phyloP scores from a whole-genome alignment of 2,329 filamentous ascomycete species.

The Penicillium glabrum region DNA sequence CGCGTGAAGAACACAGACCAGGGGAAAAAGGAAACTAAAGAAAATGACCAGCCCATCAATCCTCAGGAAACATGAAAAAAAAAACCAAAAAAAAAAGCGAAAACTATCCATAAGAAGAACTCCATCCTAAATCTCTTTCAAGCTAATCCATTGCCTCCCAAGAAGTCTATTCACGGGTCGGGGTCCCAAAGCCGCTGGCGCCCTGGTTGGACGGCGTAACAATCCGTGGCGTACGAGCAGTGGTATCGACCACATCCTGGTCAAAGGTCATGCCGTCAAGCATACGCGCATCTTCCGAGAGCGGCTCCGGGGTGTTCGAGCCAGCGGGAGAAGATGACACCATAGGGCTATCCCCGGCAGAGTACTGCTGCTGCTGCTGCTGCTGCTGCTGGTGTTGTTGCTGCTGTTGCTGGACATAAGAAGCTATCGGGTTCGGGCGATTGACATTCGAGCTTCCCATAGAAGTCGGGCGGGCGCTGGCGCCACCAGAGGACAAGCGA shows the following conservation, averaged over 20 bases:
- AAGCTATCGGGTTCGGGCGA: conserved; percentile 29
- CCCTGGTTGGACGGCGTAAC: conserved; percentile 33
- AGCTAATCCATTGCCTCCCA: not conserved
- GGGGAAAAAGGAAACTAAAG: conserved; percentile 6
- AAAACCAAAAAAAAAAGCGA: conserved; percentile 8
- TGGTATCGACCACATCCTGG: conserved; percentile 64
- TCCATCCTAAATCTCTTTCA: conserved; percentile 13
- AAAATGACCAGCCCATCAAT: conserved; percentile 1
- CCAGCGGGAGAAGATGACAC: conserved; percentile 40
- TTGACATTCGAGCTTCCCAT: conserved; percentile 38
- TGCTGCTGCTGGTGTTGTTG: conserved; percentile 23
- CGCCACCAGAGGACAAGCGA: conserved; percentile 34
- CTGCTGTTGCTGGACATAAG: conserved; percentile 29
- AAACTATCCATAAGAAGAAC: conserved; percentile 10
- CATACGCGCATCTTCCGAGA: conserved; percentile 58
- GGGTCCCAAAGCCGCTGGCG: conserved; percentile 13
- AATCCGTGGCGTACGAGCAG: conserved; percentile 58
- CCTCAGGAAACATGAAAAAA: not conserved
- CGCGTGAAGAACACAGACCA: not conserved
- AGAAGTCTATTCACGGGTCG: conserved; percentile 21
- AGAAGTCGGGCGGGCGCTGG: conserved; percentile 36
- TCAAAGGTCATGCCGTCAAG: conserved; percentile 67
- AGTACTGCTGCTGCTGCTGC: conserved; percentile 4
- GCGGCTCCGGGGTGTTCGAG: conserved; percentile 42
- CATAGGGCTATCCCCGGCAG: conserved; percentile 39